phyloP scores from a whole-genome alignment of 768 basidiomycete genomes.

The Calocybe indica region DNA sequence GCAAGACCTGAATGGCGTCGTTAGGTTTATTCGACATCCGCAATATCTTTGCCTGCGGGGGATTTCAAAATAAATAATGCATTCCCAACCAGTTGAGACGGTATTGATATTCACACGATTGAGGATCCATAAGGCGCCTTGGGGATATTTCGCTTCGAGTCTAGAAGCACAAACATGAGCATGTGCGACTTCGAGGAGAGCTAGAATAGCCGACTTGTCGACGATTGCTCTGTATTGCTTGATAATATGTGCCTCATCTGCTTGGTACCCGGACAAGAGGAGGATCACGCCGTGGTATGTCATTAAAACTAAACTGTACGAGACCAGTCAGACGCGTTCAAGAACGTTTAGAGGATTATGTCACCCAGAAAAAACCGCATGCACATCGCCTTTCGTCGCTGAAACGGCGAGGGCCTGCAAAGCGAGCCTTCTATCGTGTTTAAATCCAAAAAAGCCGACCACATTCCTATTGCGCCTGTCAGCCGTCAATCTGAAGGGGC shows the following conservation, averaged over 20 bases:
- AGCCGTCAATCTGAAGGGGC: not conserved
- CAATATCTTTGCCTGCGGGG: conserved; percentile 60
- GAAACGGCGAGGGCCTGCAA: conserved; percentile 64
- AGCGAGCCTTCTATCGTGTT: conserved; percentile 63
- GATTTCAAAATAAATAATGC: too few relatives aligned
- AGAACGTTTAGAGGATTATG: not conserved
- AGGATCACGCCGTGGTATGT: conserved; percentile 72
- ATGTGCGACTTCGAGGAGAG: not conserved
- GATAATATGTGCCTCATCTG: conserved; percentile 60
- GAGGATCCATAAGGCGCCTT: conserved; percentile 68
- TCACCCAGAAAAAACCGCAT: conserved; percentile 72
- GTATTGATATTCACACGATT: conserved; percentile 42
- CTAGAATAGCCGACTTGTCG: conserved; percentile 39
- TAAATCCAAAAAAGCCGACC: conserved; percentile 74
- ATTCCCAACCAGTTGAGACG: too few relatives aligned
- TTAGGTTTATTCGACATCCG: conserved; percentile 64
- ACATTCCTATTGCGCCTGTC: conserved; percentile 38
- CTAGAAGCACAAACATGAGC: conserved; percentile 21
- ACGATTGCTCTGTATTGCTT: conserved; percentile 60
- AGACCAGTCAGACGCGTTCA: not conserved
- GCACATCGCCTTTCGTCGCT: conserved; percentile 62
- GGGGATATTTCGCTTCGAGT: conserved; percentile 51
- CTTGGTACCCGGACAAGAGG: conserved; percentile 68
- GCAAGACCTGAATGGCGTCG: conserved; percentile 60
- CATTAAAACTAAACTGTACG: conserved; percentile 65